Conservation (phyloP, 768 basidiomycete species). For the Lactarius tabidus region DNA sequence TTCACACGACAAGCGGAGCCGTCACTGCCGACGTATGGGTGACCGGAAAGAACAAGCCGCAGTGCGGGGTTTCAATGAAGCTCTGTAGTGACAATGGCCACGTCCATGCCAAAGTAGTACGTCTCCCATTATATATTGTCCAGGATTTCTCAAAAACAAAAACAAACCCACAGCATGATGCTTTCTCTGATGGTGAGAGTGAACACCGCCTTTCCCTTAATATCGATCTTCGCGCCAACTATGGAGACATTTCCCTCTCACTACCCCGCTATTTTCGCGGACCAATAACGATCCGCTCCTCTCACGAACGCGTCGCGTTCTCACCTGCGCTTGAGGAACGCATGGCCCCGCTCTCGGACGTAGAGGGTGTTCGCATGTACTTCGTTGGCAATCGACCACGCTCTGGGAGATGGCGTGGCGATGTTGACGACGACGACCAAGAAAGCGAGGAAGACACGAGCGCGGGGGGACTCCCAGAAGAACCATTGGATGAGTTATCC, state of each 20-base stretch:
- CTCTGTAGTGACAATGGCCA: background rate
- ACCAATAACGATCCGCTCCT: slow-evolving; percentile 1
- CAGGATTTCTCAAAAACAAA: background rate
- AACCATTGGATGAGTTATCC: background rate
- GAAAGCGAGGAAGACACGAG: background rate
- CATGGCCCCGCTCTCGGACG: background rate
- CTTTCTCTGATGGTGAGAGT: background rate
- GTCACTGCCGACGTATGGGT: slow-evolving; percentile 8
- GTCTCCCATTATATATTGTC: background rate
- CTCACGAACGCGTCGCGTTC: slow-evolving; percentile 1
- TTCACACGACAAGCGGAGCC: slow-evolving; percentile 8
- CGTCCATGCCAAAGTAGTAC: slow-evolving; percentile 7
- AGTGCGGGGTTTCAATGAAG: background rate
- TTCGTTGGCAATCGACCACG: slow-evolving; percentile 3
- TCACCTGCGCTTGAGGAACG: slow-evolving; percentile 1
- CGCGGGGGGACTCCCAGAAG: background rate
- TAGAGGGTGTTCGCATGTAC: slow-evolving; percentile 2
- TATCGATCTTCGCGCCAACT: background rate
- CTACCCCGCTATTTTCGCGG: slow-evolving; percentile 11
- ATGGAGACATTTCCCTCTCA: slow-evolving; percentile 7
- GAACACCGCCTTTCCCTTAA: background rate
- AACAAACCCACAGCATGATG: background rate
- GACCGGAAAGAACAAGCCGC: background rate
- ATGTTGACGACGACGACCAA: background rate
- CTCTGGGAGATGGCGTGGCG: background rate